Base-by-base conservation (phyloP, 2,329 filamentous ascomycete genomes). In the Diaporthe eres region DNA sequence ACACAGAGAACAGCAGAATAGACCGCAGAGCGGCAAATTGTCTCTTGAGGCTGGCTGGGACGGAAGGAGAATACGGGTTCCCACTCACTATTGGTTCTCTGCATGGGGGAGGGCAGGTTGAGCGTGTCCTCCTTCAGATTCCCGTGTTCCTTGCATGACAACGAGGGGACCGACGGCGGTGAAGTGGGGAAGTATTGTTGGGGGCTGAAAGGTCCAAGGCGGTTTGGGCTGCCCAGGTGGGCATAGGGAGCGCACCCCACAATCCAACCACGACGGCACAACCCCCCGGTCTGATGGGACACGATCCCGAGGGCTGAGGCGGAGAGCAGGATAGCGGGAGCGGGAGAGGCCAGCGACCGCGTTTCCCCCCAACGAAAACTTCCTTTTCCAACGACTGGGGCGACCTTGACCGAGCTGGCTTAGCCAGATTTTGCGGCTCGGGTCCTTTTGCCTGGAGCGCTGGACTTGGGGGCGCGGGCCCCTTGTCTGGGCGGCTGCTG, bases 141-240 rank as follows among this genome's bases (percentile, higher is more conserved):
- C 34, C 65, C 65, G 65, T 55, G 65, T 55, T 70, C 65, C 65
- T 70, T 70, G 65, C 65, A 70, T 70, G n/a, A n/a, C n/a, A 39
- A 55, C 65, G 65, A 70, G 49, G 49, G 47, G 55, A 70, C 34
- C 42, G 65, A 55, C 65, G 47, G 65, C 63, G 63, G 63, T 68
- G 63, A 53, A 70, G 65, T 70, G 65, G 65, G 34, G 49, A 68
- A 68, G 31, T 68, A 53, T 53, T 68, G 47, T 68, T 68, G 63
- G 63, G 63, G 63, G 63, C 63, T 68, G 63, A 53, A 68, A 67
- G 19, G 31, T 68, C 12, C 39, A 39, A 25, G 47, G 63, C 63
- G 22, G 39, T 28, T 65, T 25, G 25, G 13, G 15, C 8, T 22
- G 37, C 49, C 49, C 10, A 28, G 51, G 17, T 55, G 25, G 60